Conservation (phyloP, 2,329 filamentous ascomycete genomes). For the Lecanicillium sp. region DNA sequence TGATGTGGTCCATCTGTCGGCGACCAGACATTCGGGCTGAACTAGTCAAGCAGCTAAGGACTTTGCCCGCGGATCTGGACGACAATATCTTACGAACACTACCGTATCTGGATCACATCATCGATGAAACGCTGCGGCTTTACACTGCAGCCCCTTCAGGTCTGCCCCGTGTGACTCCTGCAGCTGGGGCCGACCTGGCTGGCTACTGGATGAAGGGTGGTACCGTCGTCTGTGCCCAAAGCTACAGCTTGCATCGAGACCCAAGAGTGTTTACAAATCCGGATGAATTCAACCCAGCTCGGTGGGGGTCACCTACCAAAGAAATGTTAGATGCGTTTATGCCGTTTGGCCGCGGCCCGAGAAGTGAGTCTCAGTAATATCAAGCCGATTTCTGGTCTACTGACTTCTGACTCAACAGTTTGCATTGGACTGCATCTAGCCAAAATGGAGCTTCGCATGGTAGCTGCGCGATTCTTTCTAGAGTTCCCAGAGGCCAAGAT, state of each 20-base stretch:
- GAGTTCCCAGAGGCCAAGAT: slow-evolving; percentile 29
- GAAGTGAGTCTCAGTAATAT: slow-evolving; percentile 23
- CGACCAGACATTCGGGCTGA: slow-evolving; percentile 17
- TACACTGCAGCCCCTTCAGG: slow-evolving; percentile 31
- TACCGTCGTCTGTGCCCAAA: slow-evolving; percentile 31
- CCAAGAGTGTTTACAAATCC: slow-evolving; percentile 25
- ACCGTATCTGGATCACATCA: slow-evolving; percentile 32
- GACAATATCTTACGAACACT: slow-evolving; percentile 30
- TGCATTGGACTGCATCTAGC: slow-evolving; percentile 55
- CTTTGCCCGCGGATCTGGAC: slow-evolving; percentile 17
- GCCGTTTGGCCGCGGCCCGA: slow-evolving; percentile 45
- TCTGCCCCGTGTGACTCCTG: slow-evolving; percentile 31
- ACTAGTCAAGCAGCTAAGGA: slow-evolving; percentile 22
- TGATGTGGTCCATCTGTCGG: slow-evolving; percentile 30
- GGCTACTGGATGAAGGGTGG: slow-evolving; percentile 33
- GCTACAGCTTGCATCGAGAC: slow-evolving; percentile 39
- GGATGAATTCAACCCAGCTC: slow-evolving; percentile 22
- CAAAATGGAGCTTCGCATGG: slow-evolving; percentile 45
- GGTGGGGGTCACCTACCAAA: slow-evolving; percentile 29
- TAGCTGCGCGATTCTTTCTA: slow-evolving; percentile 25
- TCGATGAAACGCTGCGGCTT: slow-evolving; percentile 36
- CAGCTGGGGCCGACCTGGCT: slow-evolving; percentile 27
- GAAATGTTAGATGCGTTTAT: slow-evolving; percentile 40
- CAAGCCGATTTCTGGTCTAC: not conserved
- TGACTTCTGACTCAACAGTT: slow-evolving; percentile 15